Conservation (phyloP, 345 rosid genomes). For the Hypericum perforatum region DNA sequence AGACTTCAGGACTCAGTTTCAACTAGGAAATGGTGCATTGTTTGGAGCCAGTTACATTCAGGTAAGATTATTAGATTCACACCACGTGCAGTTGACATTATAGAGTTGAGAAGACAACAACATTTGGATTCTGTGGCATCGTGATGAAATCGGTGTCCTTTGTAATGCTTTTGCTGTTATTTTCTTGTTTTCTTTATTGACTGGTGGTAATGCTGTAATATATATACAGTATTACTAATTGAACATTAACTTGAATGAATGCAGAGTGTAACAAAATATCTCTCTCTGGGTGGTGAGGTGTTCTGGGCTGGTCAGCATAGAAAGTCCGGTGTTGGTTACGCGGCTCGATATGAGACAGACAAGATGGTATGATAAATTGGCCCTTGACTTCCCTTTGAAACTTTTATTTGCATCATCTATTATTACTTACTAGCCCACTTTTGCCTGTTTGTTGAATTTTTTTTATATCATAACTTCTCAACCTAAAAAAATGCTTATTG, state of each 20-base stretch:
- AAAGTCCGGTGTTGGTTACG: constrained; percentile 93
- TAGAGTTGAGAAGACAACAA: neutral
- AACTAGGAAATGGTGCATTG: constrained; percentile 69
- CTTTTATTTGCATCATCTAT: too few relatives aligned
- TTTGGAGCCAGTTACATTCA: constrained; percentile 92
- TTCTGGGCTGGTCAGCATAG: constrained; percentile 97
- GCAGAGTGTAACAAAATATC: constrained; percentile 66
- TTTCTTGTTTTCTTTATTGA: neutral
- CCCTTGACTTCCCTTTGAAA: neutral
- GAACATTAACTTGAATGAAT: constrained; percentile 12
- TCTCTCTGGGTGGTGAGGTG: constrained; percentile 87
- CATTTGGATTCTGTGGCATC: too few relatives aligned
- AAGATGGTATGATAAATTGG: constrained; percentile 58
- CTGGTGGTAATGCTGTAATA: neutral
- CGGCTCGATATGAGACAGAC: constrained; percentile 81
- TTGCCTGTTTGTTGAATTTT: neutral
- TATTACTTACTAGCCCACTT: neutral
- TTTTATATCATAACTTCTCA: neutral
- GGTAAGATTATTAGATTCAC: constrained; percentile 33
- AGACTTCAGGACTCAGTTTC: constrained; percentile 80
- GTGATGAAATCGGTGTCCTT: neutral
- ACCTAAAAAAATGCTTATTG: too few relatives aligned
- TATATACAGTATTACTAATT: neutral
- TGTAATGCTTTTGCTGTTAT: neutral
- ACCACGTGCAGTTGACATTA: neutral